Conservation (phyloP, 257 asterid genomes). For the Lycium barbarum region DNA sequence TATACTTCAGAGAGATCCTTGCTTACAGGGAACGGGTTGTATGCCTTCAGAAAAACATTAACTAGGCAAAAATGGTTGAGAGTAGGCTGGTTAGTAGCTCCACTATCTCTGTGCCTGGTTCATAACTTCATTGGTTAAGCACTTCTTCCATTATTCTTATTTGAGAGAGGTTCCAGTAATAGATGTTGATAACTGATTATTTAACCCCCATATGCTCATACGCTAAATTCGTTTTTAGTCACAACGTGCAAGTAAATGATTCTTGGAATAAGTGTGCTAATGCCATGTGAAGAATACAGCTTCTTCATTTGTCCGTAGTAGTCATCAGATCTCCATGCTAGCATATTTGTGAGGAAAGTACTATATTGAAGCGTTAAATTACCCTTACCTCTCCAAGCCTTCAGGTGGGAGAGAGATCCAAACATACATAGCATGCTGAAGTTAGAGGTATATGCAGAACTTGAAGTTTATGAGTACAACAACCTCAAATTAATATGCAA, state of each 20-base stretch:
- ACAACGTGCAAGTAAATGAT: background rate
- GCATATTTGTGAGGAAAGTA: background rate
- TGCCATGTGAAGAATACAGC: background rate
- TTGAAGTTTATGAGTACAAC: no score
- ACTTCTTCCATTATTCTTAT: background rate
- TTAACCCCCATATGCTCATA: background rate
- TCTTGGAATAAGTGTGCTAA: background rate
- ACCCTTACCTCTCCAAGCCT: constrained; percentile 2
- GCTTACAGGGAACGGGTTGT: background rate
- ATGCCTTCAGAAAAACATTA: background rate
- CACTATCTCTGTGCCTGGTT: background rate
- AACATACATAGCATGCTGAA: background rate
- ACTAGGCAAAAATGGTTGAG: background rate
- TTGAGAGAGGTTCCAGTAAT: background rate
- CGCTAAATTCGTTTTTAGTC: background rate
- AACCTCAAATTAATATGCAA: no score
- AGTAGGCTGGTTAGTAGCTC: background rate
- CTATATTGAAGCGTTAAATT: background rate
- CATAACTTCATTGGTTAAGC: background rate
- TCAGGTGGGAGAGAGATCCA: background rate
- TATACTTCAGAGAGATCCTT: background rate
- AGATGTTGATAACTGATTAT: constrained; percentile 14
- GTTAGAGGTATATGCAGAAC: no score
- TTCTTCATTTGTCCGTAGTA: background rate
- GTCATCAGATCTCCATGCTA: background rate